Percentiles rank a stretch among this genome's conserved stretches.
Conservation (phyloP, 345 rosid species). For the Salix brachista region DNA sequence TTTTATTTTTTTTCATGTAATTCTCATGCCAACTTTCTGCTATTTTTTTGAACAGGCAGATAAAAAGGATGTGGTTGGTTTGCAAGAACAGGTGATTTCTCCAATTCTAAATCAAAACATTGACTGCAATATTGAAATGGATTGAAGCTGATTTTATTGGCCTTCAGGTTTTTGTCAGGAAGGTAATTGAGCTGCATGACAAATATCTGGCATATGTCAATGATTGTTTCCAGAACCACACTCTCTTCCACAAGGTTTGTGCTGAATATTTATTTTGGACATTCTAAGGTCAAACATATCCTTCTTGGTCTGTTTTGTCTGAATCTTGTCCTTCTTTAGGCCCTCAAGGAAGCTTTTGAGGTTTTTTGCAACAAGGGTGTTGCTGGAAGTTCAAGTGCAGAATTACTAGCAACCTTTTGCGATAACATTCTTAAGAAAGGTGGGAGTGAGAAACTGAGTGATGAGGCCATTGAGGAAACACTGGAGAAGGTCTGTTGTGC, state of each 20-base stretch:
- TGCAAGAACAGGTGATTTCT: slow-evolving; percentile 25
- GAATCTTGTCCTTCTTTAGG: slow-evolving; percentile 14
- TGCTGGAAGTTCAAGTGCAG: slow-evolving; percentile 34
- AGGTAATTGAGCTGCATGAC: slow-evolving; percentile 44
- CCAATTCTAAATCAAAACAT: background rate
- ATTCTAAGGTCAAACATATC: background rate
- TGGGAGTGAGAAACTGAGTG: slow-evolving; percentile 37
- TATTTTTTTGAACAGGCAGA: slow-evolving; percentile 15
- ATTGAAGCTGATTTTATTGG: slow-evolving; percentile 5
- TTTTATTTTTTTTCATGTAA: background rate
- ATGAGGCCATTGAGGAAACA: slow-evolving; percentile 42
- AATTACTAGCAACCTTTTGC: slow-evolving; percentile 36
- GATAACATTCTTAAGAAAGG: slow-evolving; percentile 41
- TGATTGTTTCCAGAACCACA: slow-evolving; percentile 34
- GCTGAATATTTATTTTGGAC: background rate
- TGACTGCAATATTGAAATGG: background rate
- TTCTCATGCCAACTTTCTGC: slow-evolving; percentile 4
- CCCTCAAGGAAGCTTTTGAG: slow-evolving; percentile 39
- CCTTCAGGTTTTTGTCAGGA: slow-evolving; percentile 30
- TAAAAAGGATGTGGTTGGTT: slow-evolving; percentile 23
- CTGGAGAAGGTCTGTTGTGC: slow-evolving; percentile 27
- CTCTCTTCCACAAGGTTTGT: slow-evolving; percentile 38
- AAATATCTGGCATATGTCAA: slow-evolving; percentile 29
- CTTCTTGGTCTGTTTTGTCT: background rate
- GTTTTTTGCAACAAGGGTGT: slow-evolving; percentile 33